Conservation (phyloP, 2,329 filamentous ascomycete genomes). For the Ophiostoma australiae region DNA sequence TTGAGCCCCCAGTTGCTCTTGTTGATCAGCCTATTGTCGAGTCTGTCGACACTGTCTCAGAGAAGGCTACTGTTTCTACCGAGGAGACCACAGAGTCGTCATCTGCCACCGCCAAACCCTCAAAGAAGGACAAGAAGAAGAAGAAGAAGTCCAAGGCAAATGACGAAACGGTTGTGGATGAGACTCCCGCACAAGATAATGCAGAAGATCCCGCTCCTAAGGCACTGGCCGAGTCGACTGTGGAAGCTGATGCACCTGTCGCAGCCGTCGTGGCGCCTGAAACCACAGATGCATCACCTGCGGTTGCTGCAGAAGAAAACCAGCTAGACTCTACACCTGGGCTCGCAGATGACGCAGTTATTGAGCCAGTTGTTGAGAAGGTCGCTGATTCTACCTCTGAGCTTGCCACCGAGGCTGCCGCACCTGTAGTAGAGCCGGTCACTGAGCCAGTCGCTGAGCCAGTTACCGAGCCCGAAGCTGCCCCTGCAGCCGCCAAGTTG, state of each 20-base stretch:
- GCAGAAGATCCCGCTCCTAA: neutral
- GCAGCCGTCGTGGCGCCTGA: neutral
- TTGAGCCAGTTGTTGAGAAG: neutral
- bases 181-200: neutral
- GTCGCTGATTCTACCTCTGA: neutral
- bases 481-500: neutral
- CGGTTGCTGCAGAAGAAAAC: neutral
- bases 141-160: slow-evolving; percentile 9
- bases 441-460: neutral
- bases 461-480: neutral
- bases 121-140: slow-evolving; percentile 22
- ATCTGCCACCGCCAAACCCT: slow-evolving; percentile 6
- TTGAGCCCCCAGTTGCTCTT: neutral
- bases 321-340: neutral
- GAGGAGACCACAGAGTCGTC: neutral
- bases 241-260: neutral
- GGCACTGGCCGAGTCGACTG: neutral
- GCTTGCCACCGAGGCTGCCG: neutral
- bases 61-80: neutral
- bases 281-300: neutral
- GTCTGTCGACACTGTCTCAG: neutral
- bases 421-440: neutral
- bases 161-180: neutral
- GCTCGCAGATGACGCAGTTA: neutral
- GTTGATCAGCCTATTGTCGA: neutral